Evolutionary conservation across 148 eudicot genomes (phyloP).

Genomic region (Chenopodium album): DNA sequence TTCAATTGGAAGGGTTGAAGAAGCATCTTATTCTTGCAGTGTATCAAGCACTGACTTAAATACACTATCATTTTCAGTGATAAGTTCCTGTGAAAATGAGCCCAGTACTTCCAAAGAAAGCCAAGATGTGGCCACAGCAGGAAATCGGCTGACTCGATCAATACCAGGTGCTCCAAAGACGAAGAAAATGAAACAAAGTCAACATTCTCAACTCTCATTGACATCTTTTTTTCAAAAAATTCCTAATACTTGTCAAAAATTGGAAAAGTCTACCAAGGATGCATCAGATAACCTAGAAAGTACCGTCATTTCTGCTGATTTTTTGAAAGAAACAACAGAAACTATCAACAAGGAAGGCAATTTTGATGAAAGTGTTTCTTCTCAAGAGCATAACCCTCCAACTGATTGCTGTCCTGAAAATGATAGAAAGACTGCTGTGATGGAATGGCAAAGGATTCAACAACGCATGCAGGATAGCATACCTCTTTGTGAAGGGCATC

Average conservation of each 20-base stretch:
- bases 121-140: neutral
- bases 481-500: constrained; percentile 90
- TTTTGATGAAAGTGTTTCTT: constrained; percentile 26
- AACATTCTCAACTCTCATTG: constrained; percentile 75
- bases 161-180: constrained; percentile 32
- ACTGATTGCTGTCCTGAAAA: constrained; percentile 34
- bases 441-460: constrained; percentile 95
- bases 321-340: constrained; percentile 21
- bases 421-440: constrained; percentile 56
- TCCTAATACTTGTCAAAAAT: constrained; percentile 23
- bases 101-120: constrained; percentile 4
- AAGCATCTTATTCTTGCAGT: constrained; percentile 25
- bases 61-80: constrained; percentile 12
- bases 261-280: constrained; percentile 24
- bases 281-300: constrained; percentile 31
- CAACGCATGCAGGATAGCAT: constrained; percentile 86
- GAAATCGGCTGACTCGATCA: constrained; percentile 24
- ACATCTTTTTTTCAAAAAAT: constrained; percentile 72
- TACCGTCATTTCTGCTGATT: constrained; percentile 27
- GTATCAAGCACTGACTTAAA: constrained; percentile 22
- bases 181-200: constrained; percentile 64
- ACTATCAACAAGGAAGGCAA: constrained; percentile 20
- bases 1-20: constrained; percentile 18
- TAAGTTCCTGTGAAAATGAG: constrained; percentile 4
- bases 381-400: constrained; percentile 29